These are phyloP conservation scores for Tolypocladium nubicola DNA, from an alignment of 2,329 filamentous ascomycete species.

Conservation along the genomic window DNA sequence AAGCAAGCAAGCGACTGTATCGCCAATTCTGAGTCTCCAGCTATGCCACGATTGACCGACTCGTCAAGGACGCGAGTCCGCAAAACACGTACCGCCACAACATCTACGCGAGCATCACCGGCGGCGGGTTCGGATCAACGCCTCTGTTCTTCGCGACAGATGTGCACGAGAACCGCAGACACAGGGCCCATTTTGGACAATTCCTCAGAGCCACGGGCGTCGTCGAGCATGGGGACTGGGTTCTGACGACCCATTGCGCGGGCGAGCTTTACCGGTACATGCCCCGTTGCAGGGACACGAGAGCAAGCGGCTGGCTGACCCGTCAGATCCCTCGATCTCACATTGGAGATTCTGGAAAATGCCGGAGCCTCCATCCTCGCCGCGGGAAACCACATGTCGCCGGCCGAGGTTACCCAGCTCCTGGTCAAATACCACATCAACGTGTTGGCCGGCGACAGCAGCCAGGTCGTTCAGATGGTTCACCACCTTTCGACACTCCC, in stretches of 20 bases:
- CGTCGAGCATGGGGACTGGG: conserved; percentile 24
- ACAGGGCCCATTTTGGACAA: conserved; percentile 21
- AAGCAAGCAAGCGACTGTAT: background rate
- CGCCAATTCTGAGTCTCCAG: conserved; percentile 11
- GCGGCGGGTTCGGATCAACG: conserved; percentile 22
- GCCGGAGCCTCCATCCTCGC: conserved; percentile 27
- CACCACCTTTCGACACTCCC: conserved; percentile 22
- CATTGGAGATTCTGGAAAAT: conserved; percentile 27
- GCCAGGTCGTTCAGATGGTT: conserved; percentile 25
- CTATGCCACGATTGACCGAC: conserved; percentile 21
- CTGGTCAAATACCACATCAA: conserved; percentile 23
- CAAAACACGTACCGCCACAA: conserved; percentile 25
- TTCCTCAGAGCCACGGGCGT: conserved; percentile 16
- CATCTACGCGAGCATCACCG: conserved; percentile 28
- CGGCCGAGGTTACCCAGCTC: conserved; percentile 13
- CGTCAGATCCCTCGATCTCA: conserved; percentile 26
- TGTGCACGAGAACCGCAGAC: conserved; percentile 26
- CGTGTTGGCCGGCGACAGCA: conserved; percentile 24
- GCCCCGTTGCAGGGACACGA: background rate
- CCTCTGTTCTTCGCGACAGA: conserved; percentile 30
- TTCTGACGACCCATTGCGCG: conserved; percentile 23
- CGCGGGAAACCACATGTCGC: conserved; percentile 19
- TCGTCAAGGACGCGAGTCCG: conserved; percentile 20
- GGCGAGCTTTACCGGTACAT: conserved; percentile 27
- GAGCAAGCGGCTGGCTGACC: background rate